phyloP scores from a whole-genome alignment of 805 yeast genomes.

The Suhomyces sp. region DNA sequence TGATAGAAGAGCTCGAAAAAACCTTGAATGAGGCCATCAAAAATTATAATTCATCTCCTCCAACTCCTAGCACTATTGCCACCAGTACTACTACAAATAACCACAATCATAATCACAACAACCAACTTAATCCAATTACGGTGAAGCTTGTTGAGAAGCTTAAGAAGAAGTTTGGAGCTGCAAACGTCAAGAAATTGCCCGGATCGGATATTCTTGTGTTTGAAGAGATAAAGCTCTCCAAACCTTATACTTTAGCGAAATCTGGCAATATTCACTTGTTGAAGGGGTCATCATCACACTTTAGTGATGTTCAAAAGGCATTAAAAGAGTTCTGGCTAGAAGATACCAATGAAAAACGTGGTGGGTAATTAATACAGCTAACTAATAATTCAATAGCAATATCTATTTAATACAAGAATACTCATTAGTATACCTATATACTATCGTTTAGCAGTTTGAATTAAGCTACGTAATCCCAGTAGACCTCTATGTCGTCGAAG shows the following conservation, averaged over 20 bases:
- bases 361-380: too few relatives aligned
- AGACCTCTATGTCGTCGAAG: constrained; percentile 39
- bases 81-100: too few relatives aligned
- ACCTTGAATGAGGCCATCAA: constrained; percentile 9
- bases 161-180: constrained; percentile 18
- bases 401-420: too few relatives aligned
- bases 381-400: too few relatives aligned
- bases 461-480: constrained; percentile 1
- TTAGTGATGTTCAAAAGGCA: constrained; percentile 22
- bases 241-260: constrained; percentile 36
- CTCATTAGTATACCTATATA: too few relatives aligned
- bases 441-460: too few relatives aligned
- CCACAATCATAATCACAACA: too few relatives aligned
- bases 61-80: background rate
- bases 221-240: constrained; percentile 36
- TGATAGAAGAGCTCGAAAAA: constrained; percentile 20
- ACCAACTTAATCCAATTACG: too few relatives aligned
- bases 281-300: constrained; percentile 20
- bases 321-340: constrained; percentile 30
- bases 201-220: constrained; percentile 35
- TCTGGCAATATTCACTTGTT: too few relatives aligned
- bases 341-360: constrained; percentile 22
- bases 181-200: constrained; percentile 29
- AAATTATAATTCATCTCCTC: constrained; percentile 1
- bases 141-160: constrained; percentile 20